Base-by-base conservation (phyloP, 106 monocot genomes). In the Amphibolis antarctica region DNA sequence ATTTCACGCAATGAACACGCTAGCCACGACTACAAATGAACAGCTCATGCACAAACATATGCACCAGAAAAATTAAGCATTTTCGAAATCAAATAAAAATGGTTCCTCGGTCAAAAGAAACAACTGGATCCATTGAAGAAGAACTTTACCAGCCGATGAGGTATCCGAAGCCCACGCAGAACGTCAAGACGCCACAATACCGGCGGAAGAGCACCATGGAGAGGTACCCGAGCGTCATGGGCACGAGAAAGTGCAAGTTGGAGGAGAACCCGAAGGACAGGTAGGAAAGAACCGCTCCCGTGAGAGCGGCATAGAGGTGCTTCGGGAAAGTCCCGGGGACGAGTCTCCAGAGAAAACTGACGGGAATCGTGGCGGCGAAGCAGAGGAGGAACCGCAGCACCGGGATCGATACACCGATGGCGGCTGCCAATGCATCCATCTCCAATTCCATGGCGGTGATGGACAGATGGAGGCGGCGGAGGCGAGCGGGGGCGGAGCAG, bases 331-430 rank as follows among this genome's bases (percentile, higher is more conserved):
- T 23, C 5, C 79, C 79, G 10, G 98, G 91, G 23, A 92, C 81
- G 66, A 88, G 18, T 10, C 98, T 73, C 85, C 83, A 85, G 43
- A 69, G 26, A 55, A 85, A 70, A 78, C 82, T 66, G 59, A 85
- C 85, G 18, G 98, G 91, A 26, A 99, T 91, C 43, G 98, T 99
- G 24, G 91, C 85, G 45, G 71, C 82, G 77, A 88, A 92, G 75
- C 98, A 99, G 46, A 99, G 78, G 26, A 99, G 82, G 75, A 99
- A 99, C 12, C 91, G 80, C 52, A 99, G 82, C 30, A 99, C 98
- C 15, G 98, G 83, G 46, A 99, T 77, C 65, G 98, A 99, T 13
- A 99, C 91, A 19, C 98, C 98, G 66, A 99, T 99, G 58, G 91
- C 76, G 64, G 83, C 66, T 68, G 98, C 98, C 81, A 88, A 83